These are phyloP conservation scores for Allomyces arbusculus DNA, from an alignment of 192 early-diverging fungal species.

Conservation along the genomic window DNA sequence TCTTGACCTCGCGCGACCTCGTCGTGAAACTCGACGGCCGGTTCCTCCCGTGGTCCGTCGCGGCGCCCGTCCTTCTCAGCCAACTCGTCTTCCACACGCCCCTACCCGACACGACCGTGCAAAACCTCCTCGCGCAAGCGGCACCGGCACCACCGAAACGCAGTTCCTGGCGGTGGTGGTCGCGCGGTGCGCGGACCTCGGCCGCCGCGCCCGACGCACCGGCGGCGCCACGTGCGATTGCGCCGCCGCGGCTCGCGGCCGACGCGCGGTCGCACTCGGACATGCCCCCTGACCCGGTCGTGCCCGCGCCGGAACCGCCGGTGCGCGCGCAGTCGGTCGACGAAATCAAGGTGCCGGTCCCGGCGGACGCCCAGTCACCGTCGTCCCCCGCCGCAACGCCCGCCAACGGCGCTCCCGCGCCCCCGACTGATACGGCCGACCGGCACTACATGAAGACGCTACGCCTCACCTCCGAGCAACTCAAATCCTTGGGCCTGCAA, in stretches of 20 bases:
- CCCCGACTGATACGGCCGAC: constrained; percentile 5
- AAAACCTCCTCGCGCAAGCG: too few relatives aligned
- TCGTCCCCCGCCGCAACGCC: neutral
- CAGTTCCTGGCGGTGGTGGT: neutral
- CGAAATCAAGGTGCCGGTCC: neutral
- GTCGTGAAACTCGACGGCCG: constrained; percentile 15
- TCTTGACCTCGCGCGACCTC: constrained; percentile 11
- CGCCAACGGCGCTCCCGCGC: constrained; percentile 3
- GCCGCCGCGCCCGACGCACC: too few relatives aligned
- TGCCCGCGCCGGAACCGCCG: too few relatives aligned
- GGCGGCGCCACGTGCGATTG: too few relatives aligned
- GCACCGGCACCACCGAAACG: neutral
- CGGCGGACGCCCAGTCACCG: too few relatives aligned
- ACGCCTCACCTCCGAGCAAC: constrained; percentile 76
- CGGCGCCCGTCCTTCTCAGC: constrained; percentile 37
- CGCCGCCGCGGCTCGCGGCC: too few relatives aligned
- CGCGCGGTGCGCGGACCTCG: neutral
- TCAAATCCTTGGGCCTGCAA: constrained; percentile 55
- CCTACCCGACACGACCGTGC: constrained; percentile 15
- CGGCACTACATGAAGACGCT: constrained; percentile 63
- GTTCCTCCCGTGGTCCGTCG: constrained; percentile 39
- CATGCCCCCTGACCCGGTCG: too few relatives aligned
- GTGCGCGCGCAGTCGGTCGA: neutral
- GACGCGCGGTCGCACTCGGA: too few relatives aligned
- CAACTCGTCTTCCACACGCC: constrained; percentile 33